Evolutionary conservation across 306 rosid genomes (phyloP).

Genomic region (Sphenostylis stenocarpa): DNA sequence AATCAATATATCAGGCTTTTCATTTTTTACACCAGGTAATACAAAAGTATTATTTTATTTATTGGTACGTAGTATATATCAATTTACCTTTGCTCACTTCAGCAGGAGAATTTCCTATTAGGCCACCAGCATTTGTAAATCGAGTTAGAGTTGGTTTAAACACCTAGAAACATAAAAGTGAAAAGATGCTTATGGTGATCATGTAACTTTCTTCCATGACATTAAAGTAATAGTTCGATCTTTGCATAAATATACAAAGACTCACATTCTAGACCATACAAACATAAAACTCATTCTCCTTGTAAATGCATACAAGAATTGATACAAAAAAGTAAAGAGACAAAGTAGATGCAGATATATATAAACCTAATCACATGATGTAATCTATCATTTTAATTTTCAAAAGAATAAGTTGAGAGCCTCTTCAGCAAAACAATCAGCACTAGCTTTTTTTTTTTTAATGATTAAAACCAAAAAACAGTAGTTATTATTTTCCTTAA

Average conservation of each 20-base stretch:
- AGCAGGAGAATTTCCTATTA: constrained; percentile 78
- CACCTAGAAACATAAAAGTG: constrained; percentile 48
- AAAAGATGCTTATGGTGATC: background rate
- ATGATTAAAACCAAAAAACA: background rate
- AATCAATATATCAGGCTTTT: constrained; percentile 1
- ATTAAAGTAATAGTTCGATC: constrained; percentile 5
- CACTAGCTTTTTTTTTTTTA: background rate
- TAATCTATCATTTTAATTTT: background rate
- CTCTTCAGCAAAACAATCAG: background rate
- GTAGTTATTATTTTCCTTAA: constrained; percentile 17
- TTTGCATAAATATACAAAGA: background rate
- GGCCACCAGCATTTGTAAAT: constrained; percentile 79
- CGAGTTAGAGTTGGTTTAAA: constrained; percentile 75
- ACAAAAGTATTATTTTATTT: constrained; percentile 2
- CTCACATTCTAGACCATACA: constrained; percentile 28
- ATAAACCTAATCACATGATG: background rate
- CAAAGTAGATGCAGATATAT: background rate
- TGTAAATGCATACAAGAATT: background rate
- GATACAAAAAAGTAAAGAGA: constrained; percentile 16
- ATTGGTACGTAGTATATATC: background rate
- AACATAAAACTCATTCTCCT: constrained; percentile 2
- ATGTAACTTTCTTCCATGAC: constrained; percentile 13
- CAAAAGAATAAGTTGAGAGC: background rate
- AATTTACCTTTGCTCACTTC: constrained; percentile 83
- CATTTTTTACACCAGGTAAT: background rate